Conservation (phyloP, 2,329 filamentous ascomycete species). For the Teratosphaeria viscida region DNA sequence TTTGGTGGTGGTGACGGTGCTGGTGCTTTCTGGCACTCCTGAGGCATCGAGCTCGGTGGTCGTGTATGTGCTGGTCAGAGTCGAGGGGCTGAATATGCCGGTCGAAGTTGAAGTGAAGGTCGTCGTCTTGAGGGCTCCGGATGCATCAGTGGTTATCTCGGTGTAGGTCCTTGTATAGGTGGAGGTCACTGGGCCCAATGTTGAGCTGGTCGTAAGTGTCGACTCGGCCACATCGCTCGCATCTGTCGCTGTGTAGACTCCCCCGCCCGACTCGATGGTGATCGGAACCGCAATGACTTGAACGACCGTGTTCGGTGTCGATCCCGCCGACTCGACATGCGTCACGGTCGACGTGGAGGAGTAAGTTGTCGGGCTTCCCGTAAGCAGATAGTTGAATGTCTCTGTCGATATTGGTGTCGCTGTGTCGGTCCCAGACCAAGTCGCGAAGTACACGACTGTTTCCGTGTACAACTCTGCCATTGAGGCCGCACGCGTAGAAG, state of each 20-base stretch:
- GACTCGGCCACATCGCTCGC: neutral
- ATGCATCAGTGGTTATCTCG: neutral
- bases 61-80: neutral
- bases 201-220: neutral
- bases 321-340: neutral
- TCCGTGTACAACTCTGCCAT: neutral
- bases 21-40: neutral
- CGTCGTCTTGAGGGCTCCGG: neutral
- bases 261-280: neutral
- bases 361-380: neutral
- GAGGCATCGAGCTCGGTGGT: neutral
- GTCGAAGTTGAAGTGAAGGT: neutral
- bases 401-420: neutral
- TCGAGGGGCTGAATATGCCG: neutral
- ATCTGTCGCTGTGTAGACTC: neutral
- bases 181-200: neutral
- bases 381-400: neutral
- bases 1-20: neutral
- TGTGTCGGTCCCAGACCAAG: neutral
- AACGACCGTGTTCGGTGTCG: neutral
- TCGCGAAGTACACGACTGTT: neutral
- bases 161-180: neutral
- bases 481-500: neutral
- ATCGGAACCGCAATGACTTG: neutral
- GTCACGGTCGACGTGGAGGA: neutral